Evolutionary conservation across 2,329 filamentous ascomycete genomes (phyloP).

Genomic region (Teratosphaeria viscida): DNA sequence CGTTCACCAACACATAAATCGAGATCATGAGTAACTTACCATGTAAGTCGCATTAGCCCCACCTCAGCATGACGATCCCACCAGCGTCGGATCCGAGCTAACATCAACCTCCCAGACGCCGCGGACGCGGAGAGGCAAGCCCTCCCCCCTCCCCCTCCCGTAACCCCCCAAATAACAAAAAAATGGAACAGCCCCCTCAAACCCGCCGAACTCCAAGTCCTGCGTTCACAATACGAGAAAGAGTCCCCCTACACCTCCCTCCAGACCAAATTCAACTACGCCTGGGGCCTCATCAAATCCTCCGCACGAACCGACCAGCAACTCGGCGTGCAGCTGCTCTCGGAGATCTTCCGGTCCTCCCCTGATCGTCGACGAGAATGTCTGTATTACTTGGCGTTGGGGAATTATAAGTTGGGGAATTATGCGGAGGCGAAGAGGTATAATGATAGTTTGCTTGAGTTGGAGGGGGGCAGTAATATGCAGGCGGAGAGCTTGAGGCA

Average conservation of each 20-base stretch:
- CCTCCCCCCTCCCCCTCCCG: not conserved
- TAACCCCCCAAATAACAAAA: not conserved
- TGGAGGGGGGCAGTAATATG: constrained; percentile 76
- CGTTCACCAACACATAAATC: constrained; percentile 2
- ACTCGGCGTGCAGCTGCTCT: constrained; percentile 83
- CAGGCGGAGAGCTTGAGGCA: constrained; percentile 78
- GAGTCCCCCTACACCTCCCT: constrained; percentile 94
- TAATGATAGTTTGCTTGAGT: constrained; percentile 83
- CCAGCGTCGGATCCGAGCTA: not conserved
- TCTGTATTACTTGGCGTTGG: constrained; percentile 92
- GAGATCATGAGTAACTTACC: constrained; percentile 28
- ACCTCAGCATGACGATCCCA: constrained; percentile 15
- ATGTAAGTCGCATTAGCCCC: constrained; percentile 29
- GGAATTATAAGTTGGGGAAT: constrained; percentile 97
- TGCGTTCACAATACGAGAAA: constrained; percentile 91
- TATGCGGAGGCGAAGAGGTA: constrained; percentile 90
- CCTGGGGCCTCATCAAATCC: constrained; percentile 97
- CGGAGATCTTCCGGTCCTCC: constrained; percentile 89
- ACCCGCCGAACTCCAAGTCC: constrained; percentile 80
- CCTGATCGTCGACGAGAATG: constrained; percentile 93
- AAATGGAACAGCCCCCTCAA: constrained; percentile 60
- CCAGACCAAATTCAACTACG: constrained; percentile 99
- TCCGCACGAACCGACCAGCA: constrained; percentile 76
- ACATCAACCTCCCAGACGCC: constrained; percentile 55
- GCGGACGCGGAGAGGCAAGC: constrained; percentile 88